Evolutionary conservation across 2,329 filamentous ascomycete species (phyloP), one percentile per base, ranked within the genome.

Genomic region (Colletotrichum eremochloae): DNA sequence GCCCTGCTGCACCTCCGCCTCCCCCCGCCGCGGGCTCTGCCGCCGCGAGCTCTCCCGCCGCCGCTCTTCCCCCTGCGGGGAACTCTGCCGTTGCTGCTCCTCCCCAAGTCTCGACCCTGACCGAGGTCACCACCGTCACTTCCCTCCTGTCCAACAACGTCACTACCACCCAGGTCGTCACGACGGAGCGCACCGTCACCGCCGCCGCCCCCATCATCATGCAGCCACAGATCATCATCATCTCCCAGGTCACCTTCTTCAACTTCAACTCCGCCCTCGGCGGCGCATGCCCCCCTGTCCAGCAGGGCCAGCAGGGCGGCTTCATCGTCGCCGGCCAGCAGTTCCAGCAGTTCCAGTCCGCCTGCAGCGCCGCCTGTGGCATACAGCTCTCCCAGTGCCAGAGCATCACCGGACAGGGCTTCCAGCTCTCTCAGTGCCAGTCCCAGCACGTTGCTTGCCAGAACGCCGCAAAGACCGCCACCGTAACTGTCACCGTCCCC

Each of bases 371-470:
- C 20, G 74, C 74, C 36, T 75, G 74, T 42, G 68, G 68, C 55
- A 75, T 75, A 33, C 74, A 75, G 57, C 65, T 75, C 36, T 67
- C 57, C 46, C 71, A 74, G 67, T 75, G 74, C 65, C 72, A 74
- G 65, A 68, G 64, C 50, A 65, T 75, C 65, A 65, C 68, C n/a
- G 74, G 74, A 31, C 61, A 64, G 52, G 67, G 64, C 61, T 72
- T 75, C 57, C 64, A 71, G 60, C 52, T 75, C n/a, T 74, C 74
- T 8, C 74, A 75, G 68, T 75, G 74, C 68, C 71, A 74, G 72
- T 72, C 74, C 24, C 74, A 75, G 42, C 60, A 74, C 24, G 31
- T 72, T 14, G 68, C 68, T 36, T 75, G 74, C 72, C 64, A 74
- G 52, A 67, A 65, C 52, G 68, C 74, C 14, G 74, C 74, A 12